Base-by-base conservation (phyloP, 257 asterid species). In the Nicotiana otophora region DNA sequence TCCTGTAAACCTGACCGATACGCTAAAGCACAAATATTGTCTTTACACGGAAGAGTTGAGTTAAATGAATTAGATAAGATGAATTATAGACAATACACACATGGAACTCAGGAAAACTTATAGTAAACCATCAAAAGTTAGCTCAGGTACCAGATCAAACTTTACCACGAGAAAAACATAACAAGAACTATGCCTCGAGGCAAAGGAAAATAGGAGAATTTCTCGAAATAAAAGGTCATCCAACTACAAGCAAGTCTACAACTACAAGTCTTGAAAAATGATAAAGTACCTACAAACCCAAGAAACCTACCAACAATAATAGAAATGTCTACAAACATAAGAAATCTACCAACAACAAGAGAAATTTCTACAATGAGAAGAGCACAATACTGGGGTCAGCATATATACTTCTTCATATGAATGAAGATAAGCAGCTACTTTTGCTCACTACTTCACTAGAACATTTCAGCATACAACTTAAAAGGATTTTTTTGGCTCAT, bases 301-400 rank as follows among this genome's bases (percentile, higher is more conserved):
- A 20, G 34, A 70, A 70, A 70, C 48, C 78, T 70, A 70, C 58
- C 78, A 46, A 74, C 78, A 70, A 42, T 42, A 12, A 39, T 12
- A 74, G 62, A 74, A 74, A 48, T 48, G 46, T 72, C 79, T 72
- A 46, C 79, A 72, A 46, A 42, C 51, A 42, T 42, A 42, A 42
- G 51, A 70, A 70, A 70, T 70, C 78, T 70, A 70, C 58, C 78
- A 46, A 74, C 78, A 70, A 42, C 42, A 23, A 39, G 26, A 74
- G 62, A 74, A 74, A 26, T 48, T 72, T 72, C 61, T 72, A 46
- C 79, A 72, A 46, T 72, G 34, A 72, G 79, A 46, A 46, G 36
- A 74, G 80, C 80, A 26, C 42, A 74, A 33, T 48, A 46, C 36
- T 63, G 36, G 69, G 69, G 8, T 63, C 69, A 63, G 69, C 69